These are phyloP conservation scores for Pichia kluyveri DNA, from an alignment of 805 yeast genomes.

Conservation along the genomic window DNA sequence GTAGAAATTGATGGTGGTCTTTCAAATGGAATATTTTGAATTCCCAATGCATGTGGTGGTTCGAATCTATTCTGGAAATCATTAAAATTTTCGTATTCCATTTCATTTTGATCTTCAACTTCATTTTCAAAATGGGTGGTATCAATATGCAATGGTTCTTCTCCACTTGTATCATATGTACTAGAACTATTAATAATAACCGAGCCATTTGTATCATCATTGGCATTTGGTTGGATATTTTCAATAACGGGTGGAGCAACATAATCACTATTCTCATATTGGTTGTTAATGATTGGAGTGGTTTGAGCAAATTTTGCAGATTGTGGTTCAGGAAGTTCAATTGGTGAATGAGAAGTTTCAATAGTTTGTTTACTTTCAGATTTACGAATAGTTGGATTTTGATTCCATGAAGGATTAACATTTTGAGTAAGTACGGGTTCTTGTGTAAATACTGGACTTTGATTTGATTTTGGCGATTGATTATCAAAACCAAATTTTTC, in stretches of 20 bases:
- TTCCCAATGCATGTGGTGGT: background rate
- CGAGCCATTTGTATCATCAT: background rate
- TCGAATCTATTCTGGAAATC: background rate
- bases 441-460: constrained; percentile 6
- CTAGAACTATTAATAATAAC: background rate
- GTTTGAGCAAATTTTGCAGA: constrained; percentile 7
- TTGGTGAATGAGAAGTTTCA: constrained; percentile 2
- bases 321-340: constrained; percentile 7
- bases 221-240: background rate
- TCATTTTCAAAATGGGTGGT: background rate
- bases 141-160: background rate
- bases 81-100: no score
- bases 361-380: constrained; percentile 5
- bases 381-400: constrained; percentile 2
- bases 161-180: constrained; percentile 3
- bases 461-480: constrained; percentile 3
- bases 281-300: background rate
- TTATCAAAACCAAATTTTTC: constrained; percentile 18
- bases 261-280: no score
- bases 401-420: constrained; percentile 2
- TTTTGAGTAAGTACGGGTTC: background rate
- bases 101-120: background rate
- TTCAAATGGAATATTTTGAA: background rate
- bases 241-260: no score
- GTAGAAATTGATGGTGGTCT: background rate